Evolutionary conservation across 2,329 filamentous ascomycete species (phyloP).

Genomic region (Clarireedia homoeocarpa): DNA sequence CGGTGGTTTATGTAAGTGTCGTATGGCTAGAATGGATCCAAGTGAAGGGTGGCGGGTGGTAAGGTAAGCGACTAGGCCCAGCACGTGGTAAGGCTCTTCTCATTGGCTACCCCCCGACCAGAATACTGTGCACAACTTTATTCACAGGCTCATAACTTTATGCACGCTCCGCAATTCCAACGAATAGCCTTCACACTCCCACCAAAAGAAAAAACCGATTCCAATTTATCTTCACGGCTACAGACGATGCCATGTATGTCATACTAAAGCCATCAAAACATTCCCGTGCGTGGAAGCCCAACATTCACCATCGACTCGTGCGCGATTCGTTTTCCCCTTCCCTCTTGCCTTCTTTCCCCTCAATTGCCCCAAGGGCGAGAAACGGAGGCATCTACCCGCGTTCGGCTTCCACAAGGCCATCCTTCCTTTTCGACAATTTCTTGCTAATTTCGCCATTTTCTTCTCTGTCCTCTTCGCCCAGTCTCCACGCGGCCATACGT

Average conservation of each 20-base stretch:
- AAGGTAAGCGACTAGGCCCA: too few species aligned
- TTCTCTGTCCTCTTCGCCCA: not conserved
- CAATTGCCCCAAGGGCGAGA: not conserved
- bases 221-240: not conserved
- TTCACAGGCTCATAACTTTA: not conserved
- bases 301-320: too few species aligned
- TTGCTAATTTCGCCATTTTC: not conserved
- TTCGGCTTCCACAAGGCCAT: slow-evolving; percentile 8
- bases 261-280: slow-evolving; percentile 5
- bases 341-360: not conserved
- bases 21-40: too few species aligned
- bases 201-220: not conserved
- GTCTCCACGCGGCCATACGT: too few species aligned
- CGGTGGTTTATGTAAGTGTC: too few species aligned
- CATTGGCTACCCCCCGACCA: too few species aligned
- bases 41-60: too few species aligned
- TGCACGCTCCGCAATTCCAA: not conserved
- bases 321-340: too few species aligned
- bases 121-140: not conserved
- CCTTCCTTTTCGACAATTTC: not conserved
- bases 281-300: slow-evolving; percentile 7
- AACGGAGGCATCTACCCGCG: slow-evolving; percentile 4
- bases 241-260: slow-evolving; percentile 2
- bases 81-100: too few species aligned
- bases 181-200: not conserved